A percentile compares a stretch with the other conserved stretches of the same genome.
Evolutionary conservation across 805 yeast genomes (phyloP).

Genomic region (Teunomyces gatunensis): DNA sequence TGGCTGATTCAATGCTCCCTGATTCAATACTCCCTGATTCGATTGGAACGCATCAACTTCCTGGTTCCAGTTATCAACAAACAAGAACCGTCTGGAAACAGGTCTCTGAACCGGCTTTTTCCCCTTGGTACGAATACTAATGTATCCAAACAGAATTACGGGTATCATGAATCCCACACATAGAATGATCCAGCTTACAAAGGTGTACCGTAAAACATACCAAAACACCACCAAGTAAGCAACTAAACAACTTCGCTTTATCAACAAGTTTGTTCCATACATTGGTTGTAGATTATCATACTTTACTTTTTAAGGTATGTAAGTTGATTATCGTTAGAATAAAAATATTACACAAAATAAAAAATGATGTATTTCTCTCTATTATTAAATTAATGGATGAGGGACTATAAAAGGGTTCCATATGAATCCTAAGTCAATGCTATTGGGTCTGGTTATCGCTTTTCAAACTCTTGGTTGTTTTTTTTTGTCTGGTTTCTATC

Average conservation of each 20-base stretch:
- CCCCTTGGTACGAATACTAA: background rate
- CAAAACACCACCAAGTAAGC: background rate
- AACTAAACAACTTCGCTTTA: background rate
- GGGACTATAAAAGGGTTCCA: no score
- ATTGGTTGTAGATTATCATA: background rate
- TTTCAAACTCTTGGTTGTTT: background rate
- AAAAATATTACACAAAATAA: slow-evolving; percentile 3
- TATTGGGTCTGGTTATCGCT: slow-evolving; percentile 6
- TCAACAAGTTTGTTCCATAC: slow-evolving; percentile 1
- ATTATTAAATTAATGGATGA: background rate
- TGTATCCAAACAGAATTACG: background rate
- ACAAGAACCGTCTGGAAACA: slow-evolving; percentile 6
- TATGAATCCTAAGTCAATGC: background rate
- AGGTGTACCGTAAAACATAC: slow-evolving; percentile 9
- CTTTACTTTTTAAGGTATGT: background rate
- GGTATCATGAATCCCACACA: background rate
- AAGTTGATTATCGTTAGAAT: background rate
- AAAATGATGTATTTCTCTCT: background rate
- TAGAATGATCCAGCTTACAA: slow-evolving; percentile 9
- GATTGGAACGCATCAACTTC: background rate
- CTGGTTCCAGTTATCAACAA: slow-evolving; percentile 12
- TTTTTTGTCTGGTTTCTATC: slow-evolving; percentile 6
- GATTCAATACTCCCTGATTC: background rate
- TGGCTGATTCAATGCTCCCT: slow-evolving; percentile 13
- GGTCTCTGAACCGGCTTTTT: background rate